Conservation (phyloP, 2,329 filamentous ascomycete species). For the Colletotrichum paranaense region DNA sequence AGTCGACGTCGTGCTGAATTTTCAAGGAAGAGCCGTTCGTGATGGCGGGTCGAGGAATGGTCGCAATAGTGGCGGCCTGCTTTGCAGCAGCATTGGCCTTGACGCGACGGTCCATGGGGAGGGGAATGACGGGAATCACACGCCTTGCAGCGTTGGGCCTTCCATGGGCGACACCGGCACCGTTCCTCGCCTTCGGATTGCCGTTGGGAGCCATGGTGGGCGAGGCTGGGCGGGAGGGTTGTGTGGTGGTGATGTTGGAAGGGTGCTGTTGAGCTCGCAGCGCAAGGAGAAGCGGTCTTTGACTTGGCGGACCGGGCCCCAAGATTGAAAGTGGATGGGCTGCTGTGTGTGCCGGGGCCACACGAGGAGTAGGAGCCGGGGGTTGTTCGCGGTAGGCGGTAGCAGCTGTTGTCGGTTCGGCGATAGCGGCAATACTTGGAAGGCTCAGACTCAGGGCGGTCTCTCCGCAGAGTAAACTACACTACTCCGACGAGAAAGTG, state of each 20-base stretch:
- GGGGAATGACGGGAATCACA: conserved; percentile 51
- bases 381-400: conserved; percentile 6
- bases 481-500: conserved; percentile 6
- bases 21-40: conserved; percentile 38
- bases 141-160: conserved; percentile 39
- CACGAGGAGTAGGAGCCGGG: conserved; percentile 5
- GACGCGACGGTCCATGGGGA: conserved; percentile 45
- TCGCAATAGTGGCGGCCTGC: conserved; percentile 38
- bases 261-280: conserved; percentile 21
- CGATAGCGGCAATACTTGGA: conserved; percentile 19
- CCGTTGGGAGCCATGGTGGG: conserved; percentile 34
- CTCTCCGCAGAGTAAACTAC: not conserved
- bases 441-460: not conserved
- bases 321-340: conserved; percentile 6
- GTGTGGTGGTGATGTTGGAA: conserved; percentile 19
- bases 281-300: conserved; percentile 15
- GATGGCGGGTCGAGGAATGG: conserved; percentile 20
- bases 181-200: conserved; percentile 33
- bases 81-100: conserved; percentile 46
- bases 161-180: conserved; percentile 31
- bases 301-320: conserved; percentile 7
- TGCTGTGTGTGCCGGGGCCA: not conserved
- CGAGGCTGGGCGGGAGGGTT: conserved; percentile 18
- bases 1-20: conserved; percentile 34
- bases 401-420: conserved; percentile 17